A percentile compares a stretch with the other conserved stretches of the same genome.
Evolutionary conservation across 352 stramenopile species (phyloP).

Genomic region (Globisporangium mamillatum): DNA sequence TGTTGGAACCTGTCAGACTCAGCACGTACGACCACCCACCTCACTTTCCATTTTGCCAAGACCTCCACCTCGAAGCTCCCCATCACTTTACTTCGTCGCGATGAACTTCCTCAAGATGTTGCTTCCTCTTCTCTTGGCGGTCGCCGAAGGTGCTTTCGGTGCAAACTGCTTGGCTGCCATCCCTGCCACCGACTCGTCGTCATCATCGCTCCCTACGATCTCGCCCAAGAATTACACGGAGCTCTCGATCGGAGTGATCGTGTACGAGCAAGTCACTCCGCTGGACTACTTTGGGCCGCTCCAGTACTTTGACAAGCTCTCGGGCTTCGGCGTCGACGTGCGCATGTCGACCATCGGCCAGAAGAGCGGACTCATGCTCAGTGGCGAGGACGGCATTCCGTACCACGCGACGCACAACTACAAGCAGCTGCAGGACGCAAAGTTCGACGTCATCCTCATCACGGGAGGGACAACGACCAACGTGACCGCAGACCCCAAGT

Average conservation of each 20-base stretch:
- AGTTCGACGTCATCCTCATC: not conserved
- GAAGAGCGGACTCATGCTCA: not conserved
- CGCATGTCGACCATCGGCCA: not conserved
- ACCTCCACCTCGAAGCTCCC: no score
- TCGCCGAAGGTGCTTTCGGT: no score
- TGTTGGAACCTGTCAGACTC: no score
- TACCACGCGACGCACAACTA: not conserved
- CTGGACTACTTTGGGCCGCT: not conserved
- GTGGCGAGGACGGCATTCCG: not conserved
- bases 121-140: no score
- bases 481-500: not conserved
- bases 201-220: not conserved
- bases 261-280: not conserved
- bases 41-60: no score
- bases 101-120: no score
- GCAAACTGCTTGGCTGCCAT: no score
- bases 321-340: not conserved
- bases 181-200: not conserved
- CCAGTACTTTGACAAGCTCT: not conserved
- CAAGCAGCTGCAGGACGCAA: not conserved
- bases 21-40: no score
- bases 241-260: not conserved
- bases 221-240: not conserved
- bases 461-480: not conserved
- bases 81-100: no score